Base-by-base conservation (phyloP, 805 yeast species). In the Lachancea waltii region DNA sequence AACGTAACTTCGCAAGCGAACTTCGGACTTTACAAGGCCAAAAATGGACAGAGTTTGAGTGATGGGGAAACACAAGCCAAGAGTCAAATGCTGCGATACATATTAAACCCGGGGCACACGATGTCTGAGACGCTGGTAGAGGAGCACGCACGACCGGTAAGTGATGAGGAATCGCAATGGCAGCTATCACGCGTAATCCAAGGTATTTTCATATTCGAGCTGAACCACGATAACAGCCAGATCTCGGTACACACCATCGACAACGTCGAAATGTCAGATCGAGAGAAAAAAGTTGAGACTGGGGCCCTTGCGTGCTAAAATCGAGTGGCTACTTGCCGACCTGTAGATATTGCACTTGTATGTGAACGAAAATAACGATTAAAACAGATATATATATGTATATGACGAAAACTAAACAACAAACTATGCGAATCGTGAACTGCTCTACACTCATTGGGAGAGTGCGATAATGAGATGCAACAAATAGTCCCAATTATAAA, bases 141-240 rank as follows among this genome's bases (percentile, higher is more conserved):
- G 5, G 18, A 27, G 17, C 36, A 32, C 9, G 33, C 32, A 17
- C 22, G 18, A 4, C 23, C 30, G 2, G 32, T 27, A 3, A 13
- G 15, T 16, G 35, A 36, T 22, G 15, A 19, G 26, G 33, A 23
- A 9, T 4, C 24, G 11, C 30, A 43, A 32, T 29, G 34, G 42
- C 21, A 22, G 33, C 9, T 42, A 42, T 36, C 48, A 41, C 21
- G 48, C 46, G 51, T 36, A n/a, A 21, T 68, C 15, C 50, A 60
- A 24, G 90, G 89, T 1, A 55, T 77, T 3, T 81, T 81, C 49
- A 67, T 79, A 6, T 81, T 81, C 51, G 89, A 81, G 50, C 63
- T 82, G 41, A 75, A 70, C 49, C 68, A 68, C 17, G 61, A 64
- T n/a, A 77, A 79, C 51, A 69, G 73, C 41, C 54, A 65, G 43